Evolutionary conservation across 2,329 filamentous ascomycete genomes (phyloP).

Genomic region (Hypomyces perniciosus): DNA sequence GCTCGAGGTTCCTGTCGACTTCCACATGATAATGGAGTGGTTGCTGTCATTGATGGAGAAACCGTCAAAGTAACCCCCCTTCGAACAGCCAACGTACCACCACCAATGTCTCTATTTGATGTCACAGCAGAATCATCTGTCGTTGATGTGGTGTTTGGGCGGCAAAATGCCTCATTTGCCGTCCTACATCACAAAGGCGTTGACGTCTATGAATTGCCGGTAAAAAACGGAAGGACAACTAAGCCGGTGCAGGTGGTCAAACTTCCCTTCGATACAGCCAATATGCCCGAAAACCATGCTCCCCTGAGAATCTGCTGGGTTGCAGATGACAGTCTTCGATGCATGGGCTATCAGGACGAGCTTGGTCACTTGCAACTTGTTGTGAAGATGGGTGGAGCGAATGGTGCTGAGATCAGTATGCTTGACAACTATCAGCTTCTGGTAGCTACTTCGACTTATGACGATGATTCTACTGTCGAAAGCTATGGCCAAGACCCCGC

Average conservation of each 20-base stretch:
- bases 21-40: slow-evolving; percentile 70
- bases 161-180: slow-evolving; percentile 58
- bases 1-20: slow-evolving; percentile 62
- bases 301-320: slow-evolving; percentile 30
- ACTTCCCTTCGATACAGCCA: slow-evolving; percentile 32
- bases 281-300: slow-evolving; percentile 17
- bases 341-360: slow-evolving; percentile 27
- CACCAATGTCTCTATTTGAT: slow-evolving; percentile 84
- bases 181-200: slow-evolving; percentile 64
- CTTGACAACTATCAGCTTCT: slow-evolving; percentile 19
- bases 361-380: slow-evolving; percentile 19
- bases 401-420: slow-evolving; percentile 13
- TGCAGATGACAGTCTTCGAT: slow-evolving; percentile 22
- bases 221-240: slow-evolving; percentile 48
- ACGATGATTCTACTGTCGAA: slow-evolving; percentile 24
- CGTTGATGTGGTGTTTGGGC: slow-evolving; percentile 69
- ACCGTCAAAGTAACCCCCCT: slow-evolving; percentile 80
- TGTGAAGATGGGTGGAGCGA: slow-evolving; percentile 15
- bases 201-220: slow-evolving; percentile 64
- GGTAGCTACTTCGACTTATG: slow-evolving; percentile 27
- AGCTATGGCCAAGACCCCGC: slow-evolving; percentile 41
- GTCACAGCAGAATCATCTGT: slow-evolving; percentile 56
- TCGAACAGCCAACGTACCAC: slow-evolving; percentile 76
- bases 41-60: slow-evolving; percentile 79
- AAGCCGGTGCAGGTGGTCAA: slow-evolving; percentile 36